These are phyloP conservation scores for Pilaira anomala DNA, from an alignment of 192 early-diverging fungal species.

Conservation along the genomic window DNA sequence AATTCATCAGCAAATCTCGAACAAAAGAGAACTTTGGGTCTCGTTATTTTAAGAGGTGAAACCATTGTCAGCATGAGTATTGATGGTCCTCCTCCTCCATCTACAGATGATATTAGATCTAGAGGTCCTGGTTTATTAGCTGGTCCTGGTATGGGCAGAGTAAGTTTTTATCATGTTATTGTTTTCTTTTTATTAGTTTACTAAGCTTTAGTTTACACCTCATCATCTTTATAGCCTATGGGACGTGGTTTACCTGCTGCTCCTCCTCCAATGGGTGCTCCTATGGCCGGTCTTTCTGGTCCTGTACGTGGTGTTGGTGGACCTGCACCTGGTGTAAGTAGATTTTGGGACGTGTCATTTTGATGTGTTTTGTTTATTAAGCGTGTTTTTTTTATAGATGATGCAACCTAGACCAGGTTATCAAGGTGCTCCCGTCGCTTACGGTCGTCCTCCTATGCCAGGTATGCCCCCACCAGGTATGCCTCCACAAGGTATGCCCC, in stretches of 20 bases:
- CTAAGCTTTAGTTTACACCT: neutral
- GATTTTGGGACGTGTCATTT: neutral
- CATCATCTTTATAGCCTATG: constrained; percentile 55
- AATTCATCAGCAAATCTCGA: constrained; percentile 58
- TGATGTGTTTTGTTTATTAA: neutral
- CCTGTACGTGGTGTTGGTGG: constrained; percentile 97
- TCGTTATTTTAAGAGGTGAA: constrained; percentile 94
- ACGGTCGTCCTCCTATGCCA: constrained; percentile 66
- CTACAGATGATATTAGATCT: constrained; percentile 45
- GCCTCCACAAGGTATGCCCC: constrained; percentile 63
- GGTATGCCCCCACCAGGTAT: constrained; percentile 56
- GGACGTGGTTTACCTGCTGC: constrained; percentile 59
- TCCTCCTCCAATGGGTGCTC: constrained; percentile 39
- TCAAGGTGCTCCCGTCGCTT: constrained; percentile 71
- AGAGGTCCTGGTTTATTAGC: constrained; percentile 43
- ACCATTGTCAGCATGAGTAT: constrained; percentile 87
- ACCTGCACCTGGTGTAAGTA: constrained; percentile 66
- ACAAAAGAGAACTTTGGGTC: constrained; percentile 88
- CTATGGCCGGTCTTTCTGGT: constrained; percentile 68
- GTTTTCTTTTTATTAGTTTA: neutral
- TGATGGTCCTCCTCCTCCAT: constrained; percentile 83
- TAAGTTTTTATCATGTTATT: constrained; percentile 14
- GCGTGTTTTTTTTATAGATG: constrained; percentile 38
- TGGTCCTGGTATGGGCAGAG: constrained; percentile 72
- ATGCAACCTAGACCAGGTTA: constrained; percentile 82